phyloP scores from a whole-genome alignment of 2,329 filamentous ascomycete species.

The Exophiala xenobiotica region DNA sequence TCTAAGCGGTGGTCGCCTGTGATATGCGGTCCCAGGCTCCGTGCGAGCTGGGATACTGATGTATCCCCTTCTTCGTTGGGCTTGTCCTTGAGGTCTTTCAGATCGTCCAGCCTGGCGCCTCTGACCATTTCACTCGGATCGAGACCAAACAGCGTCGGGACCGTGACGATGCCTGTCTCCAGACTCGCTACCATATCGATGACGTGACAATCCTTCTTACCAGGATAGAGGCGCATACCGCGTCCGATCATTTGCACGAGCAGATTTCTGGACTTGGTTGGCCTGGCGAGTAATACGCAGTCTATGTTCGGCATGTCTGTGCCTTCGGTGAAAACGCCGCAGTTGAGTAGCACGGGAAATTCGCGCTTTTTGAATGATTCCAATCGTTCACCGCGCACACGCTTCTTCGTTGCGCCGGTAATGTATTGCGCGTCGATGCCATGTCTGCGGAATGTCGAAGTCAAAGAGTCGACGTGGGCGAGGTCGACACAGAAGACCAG shows the following conservation, averaged over 20 bases:
- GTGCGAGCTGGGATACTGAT: conserved; percentile 13
- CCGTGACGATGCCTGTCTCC: conserved; percentile 80
- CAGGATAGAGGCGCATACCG: conserved; percentile 78
- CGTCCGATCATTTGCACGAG: conserved; percentile 97
- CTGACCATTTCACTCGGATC: conserved; percentile 77
- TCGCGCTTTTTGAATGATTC: conserved; percentile 72
- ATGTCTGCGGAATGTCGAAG: conserved; percentile 69
- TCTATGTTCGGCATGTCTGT: conserved; percentile 98
- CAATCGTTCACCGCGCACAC: conserved; percentile 67
- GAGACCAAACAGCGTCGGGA: conserved; percentile 88
- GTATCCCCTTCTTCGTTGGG: conserved; percentile 30
- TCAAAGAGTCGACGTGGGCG: conserved; percentile 73
- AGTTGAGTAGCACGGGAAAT: conserved; percentile 89
- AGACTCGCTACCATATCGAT: conserved; percentile 94
- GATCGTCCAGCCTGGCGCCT: conserved; percentile 61
- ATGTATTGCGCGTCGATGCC: conserved; percentile 83
- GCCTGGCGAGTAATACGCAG: conserved; percentile 82
- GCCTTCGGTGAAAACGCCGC: conserved; percentile 93
- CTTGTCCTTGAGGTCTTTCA: conserved; percentile 51
- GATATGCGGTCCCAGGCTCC: conserved; percentile 6
- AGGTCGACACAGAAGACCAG: conserved; percentile 93
- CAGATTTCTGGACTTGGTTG: conserved; percentile 88
- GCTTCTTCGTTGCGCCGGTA: conserved; percentile 73
- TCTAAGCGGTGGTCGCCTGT: conserved; percentile 55
- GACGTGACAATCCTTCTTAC: conserved; percentile 85